phyloP scores from a whole-genome alignment of 148 eudicot genomes.

The Cornus florida region DNA sequence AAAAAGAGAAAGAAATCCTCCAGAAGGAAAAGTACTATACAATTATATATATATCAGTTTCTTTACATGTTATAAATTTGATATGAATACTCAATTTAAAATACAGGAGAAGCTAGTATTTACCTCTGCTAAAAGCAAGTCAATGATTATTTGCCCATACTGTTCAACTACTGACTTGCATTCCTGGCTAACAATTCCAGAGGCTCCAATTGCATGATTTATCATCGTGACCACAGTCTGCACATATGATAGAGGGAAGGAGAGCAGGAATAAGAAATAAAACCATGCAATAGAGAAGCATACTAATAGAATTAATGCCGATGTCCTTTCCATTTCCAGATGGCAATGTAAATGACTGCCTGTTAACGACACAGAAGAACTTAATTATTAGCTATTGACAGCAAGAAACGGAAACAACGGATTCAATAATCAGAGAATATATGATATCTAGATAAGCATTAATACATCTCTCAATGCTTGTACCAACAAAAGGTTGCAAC shows the following conservation, averaged over 20 bases:
- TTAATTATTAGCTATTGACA: not conserved
- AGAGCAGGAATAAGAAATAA: not conserved
- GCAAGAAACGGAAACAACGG: not conserved
- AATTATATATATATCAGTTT: too few species aligned
- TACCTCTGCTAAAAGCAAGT: constrained; percentile 60
- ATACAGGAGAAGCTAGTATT: not conserved
- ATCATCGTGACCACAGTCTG: constrained; percentile 73
- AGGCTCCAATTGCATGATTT: constrained; percentile 85
- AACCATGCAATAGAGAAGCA: not conserved
- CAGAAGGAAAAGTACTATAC: not conserved
- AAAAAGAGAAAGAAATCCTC: not conserved
- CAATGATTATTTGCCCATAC: constrained; percentile 61
- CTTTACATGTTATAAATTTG: not conserved
- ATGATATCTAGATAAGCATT: too few species aligned
- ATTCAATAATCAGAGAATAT: not conserved
- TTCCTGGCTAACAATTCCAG: constrained; percentile 69
- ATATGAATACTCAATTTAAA: not conserved
- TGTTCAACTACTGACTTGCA: constrained; percentile 71
- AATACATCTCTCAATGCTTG: not conserved
- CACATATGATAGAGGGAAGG: constrained; percentile 9
- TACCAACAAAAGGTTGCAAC: not conserved
- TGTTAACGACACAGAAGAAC: not conserved
- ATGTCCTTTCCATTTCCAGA: not conserved
- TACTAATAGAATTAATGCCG: too few species aligned
- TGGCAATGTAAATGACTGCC: not conserved